Evolutionary conservation across 805 yeast genomes (phyloP), one percentile per base, ranked within the genome.

Genomic region (Ogataea neopini): DNA sequence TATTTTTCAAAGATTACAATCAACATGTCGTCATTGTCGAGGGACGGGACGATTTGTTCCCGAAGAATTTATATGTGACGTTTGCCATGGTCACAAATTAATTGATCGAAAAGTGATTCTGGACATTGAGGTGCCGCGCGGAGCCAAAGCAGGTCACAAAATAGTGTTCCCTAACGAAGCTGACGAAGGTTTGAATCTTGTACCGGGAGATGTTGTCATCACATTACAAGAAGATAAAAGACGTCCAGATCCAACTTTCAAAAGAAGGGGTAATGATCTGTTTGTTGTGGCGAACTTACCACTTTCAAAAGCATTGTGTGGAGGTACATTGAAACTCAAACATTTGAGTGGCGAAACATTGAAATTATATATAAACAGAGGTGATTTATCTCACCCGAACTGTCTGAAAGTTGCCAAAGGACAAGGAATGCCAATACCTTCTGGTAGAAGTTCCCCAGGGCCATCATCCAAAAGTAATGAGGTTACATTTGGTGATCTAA

Each of bases 161-260:
- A 72, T 83, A 15, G 67, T 80, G 1, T 64, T 83, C 17, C 67
- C 74, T n/a, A 79, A 82, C 5, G 83, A 79, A 56, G 87, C 84
- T 0, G 90, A 85, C 58, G 86, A 84, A 61, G 85, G 81, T 0
- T 61, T 76, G 15, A 71, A 74, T 50, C 67, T 80, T 3, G 65
- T 76, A 3, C 86, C 90, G 0, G 91, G 91, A 2, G 88, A 85
- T 61, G 84, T 85, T 6, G 66, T 83, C 2, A 74, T 85, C 8
- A 78, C 76, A 1, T 61, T 85, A 19, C 40, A 47, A 18, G 62
- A 60, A 40, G 71, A 71, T 32, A 75, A 76, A 53, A 47, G 50
- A 10, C 50, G 47, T 5, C 65, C 36, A 3, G 49, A 70, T 40
- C 56, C 59, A 4, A 55, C 51, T 15, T 73, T 77, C 46, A 68